Evolutionary conservation across 1,139 yeast genomes (phyloP).

Genomic region (Saccharomyces hybrid): DNA sequence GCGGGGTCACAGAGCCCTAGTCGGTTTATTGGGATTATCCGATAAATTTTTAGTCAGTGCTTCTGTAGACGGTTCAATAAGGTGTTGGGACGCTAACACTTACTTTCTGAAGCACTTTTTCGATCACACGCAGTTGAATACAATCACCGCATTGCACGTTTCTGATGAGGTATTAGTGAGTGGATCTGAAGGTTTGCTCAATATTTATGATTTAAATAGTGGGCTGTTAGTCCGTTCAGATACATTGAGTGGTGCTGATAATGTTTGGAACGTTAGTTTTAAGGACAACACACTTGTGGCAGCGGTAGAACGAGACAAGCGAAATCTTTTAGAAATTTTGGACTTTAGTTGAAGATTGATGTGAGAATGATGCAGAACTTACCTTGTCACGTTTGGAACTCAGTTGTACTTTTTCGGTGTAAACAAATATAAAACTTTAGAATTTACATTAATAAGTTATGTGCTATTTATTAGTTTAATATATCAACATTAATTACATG

Average conservation of each 20-base stretch:
- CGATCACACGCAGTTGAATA: slow-evolving; percentile 76
- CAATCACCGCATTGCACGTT: slow-evolving; percentile 90
- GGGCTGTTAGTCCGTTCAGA: slow-evolving; percentile 69
- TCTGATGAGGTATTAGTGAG: slow-evolving; percentile 78
- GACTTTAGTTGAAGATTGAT: slow-evolving; percentile 48
- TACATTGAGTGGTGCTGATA: slow-evolving; percentile 66
- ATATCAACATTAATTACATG: no score
- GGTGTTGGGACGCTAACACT: slow-evolving; percentile 85
- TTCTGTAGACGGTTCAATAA: slow-evolving; percentile 86
- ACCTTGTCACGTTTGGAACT: neutral
- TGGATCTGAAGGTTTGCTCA: slow-evolving; percentile 75
- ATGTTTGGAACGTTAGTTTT: slow-evolving; percentile 91
- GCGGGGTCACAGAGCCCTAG: slow-evolving; percentile 82
- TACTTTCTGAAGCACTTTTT: slow-evolving; percentile 64
- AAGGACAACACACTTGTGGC: slow-evolving; percentile 81
- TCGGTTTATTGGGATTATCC: slow-evolving; percentile 75
- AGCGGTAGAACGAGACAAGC: slow-evolving; percentile 65
- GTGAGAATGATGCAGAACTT: neutral
- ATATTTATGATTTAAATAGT: slow-evolving; percentile 77
- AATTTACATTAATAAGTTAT: neutral
- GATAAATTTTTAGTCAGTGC: slow-evolving; percentile 83
- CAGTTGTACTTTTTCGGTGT: neutral
- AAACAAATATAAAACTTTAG: neutral
- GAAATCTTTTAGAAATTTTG: slow-evolving; percentile 68
- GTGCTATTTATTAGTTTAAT: no score